phyloP scores from a whole-genome alignment of 495 filamentous ascomycete genomes.

The Xylaria nigripes region DNA sequence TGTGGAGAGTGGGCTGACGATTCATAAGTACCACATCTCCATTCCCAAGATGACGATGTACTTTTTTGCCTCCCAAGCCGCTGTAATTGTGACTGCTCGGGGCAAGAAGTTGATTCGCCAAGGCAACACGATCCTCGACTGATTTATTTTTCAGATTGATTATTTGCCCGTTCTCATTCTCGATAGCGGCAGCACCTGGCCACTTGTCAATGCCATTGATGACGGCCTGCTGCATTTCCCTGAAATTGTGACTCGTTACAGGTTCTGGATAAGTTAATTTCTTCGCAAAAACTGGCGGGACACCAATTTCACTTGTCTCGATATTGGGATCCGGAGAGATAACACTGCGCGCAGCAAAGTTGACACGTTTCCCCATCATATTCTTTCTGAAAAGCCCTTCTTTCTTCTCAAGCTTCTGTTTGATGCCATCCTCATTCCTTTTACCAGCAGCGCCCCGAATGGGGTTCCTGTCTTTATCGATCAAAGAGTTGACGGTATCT shows the following conservation, averaged over 20 bases:
- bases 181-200: slow-evolving; percentile 88
- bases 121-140: slow-evolving; percentile 69
- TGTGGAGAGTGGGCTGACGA: slow-evolving; percentile 97
- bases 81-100: slow-evolving; percentile 67
- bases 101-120: slow-evolving; percentile 90
- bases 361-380: slow-evolving; percentile 99
- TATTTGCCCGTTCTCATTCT: slow-evolving; percentile 89
- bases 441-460: slow-evolving; percentile 63
- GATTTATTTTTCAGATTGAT: slow-evolving; percentile 81
- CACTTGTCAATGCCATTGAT: slow-evolving; percentile 90
- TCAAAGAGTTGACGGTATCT: slow-evolving; percentile 79
- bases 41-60: slow-evolving; percentile 89
- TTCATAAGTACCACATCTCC: slow-evolving; percentile 99
- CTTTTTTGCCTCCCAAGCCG: slow-evolving; percentile 85
- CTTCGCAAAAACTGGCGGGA: slow-evolving; percentile 91
- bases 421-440: slow-evolving; percentile 76
- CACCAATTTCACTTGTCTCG: slow-evolving; percentile 97
- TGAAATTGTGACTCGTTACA: slow-evolving; percentile 94
- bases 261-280: slow-evolving; percentile 97
- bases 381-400: slow-evolving; percentile 97
- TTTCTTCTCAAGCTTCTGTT: slow-evolving; percentile 97
- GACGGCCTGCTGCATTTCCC: slow-evolving; percentile 90
- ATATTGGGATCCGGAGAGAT: slow-evolving; percentile 98
- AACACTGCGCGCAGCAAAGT: slow-evolving; percentile 94
- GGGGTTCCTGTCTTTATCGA: slow-evolving; percentile 79